These are phyloP conservation scores for Lecanosticta acicola DNA, from an alignment of 2,329 filamentous ascomycete genomes.

Conservation along the genomic window DNA sequence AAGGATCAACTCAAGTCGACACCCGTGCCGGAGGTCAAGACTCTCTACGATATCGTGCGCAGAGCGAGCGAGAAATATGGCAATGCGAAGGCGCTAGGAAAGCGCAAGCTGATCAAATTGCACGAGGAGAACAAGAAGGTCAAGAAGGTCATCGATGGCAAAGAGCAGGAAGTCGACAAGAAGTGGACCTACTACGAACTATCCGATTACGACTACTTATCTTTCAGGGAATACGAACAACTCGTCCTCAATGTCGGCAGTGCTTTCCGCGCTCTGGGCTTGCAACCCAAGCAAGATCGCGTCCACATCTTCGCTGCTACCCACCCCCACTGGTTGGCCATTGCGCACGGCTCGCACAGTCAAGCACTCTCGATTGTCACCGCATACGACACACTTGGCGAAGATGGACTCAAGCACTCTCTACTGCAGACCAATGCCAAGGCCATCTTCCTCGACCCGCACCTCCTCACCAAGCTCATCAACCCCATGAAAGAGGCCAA, in stretches of 20 bases:
- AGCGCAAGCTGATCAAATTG: conserved; percentile 66
- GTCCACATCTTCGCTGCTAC: conserved; percentile 83
- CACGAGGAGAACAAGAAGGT: conserved; percentile 85
- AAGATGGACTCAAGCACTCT: conserved; percentile 78
- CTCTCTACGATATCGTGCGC: conserved; percentile 72
- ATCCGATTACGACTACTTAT: conserved; percentile 67
- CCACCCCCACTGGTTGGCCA: conserved; percentile 74
- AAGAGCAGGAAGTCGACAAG: conserved; percentile 76
- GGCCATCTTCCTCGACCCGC: conserved; percentile 81
- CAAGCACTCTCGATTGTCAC: conserved; percentile 91
- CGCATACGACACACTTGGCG: conserved; percentile 86
- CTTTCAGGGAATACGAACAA: conserved; percentile 72
- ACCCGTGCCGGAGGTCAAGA: conserved; percentile 65
- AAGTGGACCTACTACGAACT: conserved; percentile 89
- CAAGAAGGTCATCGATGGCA: conserved; percentile 79
- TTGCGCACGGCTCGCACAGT: conserved; percentile 62
- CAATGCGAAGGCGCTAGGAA: conserved; percentile 54
- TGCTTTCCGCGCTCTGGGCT: conserved; percentile 68
- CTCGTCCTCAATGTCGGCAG: conserved; percentile 63
- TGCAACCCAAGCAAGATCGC: conserved; percentile 56
- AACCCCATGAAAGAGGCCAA: conserved; percentile 52
- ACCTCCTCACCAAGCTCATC: conserved; percentile 54
- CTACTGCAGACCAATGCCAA: conserved; percentile 73
- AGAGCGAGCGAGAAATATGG: conserved; percentile 56
- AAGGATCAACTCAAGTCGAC: conserved; percentile 63